Evolutionary conservation across 78 protist species (phyloP).

Genomic region (Guillardia theta): DNA sequence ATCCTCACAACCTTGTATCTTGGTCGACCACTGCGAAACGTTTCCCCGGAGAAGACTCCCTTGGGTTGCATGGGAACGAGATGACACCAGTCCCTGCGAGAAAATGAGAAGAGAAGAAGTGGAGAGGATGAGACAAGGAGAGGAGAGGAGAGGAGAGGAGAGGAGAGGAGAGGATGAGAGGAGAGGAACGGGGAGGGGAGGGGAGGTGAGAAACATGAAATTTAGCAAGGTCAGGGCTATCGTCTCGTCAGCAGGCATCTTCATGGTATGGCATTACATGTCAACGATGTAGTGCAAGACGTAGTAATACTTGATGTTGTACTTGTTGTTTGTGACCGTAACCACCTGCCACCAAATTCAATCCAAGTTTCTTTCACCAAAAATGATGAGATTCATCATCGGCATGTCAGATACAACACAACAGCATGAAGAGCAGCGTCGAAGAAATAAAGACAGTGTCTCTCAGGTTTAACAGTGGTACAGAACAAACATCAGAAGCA

Average conservation of each 20-base stretch:
- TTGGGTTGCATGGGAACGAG: neutral
- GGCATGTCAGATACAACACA: no score
- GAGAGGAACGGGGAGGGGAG: neutral
- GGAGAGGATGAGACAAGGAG: neutral
- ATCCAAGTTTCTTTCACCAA: no score
- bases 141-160: neutral
- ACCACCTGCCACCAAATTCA: neutral
- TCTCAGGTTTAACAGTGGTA: no score
- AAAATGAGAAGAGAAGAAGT: neutral
- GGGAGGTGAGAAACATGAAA: neutral
- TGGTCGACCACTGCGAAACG: neutral
- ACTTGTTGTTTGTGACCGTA: neutral
- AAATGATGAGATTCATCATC: no score
- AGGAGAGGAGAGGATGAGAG: neutral
- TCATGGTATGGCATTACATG: neutral
- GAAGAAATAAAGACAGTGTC: no score
- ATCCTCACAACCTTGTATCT: neutral
- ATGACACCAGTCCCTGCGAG: neutral
- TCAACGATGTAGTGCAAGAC: constrained; percentile 1
- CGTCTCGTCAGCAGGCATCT: neutral
- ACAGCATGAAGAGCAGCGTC: no score
- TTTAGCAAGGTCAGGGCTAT: neutral
- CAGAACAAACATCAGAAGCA: no score
- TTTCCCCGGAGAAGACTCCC: neutral
- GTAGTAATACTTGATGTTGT: neutral